These are phyloP conservation scores for Sanghuangporus weigelae DNA, from an alignment of 1,284 basidiomycete species.

Conservation along the genomic window DNA sequence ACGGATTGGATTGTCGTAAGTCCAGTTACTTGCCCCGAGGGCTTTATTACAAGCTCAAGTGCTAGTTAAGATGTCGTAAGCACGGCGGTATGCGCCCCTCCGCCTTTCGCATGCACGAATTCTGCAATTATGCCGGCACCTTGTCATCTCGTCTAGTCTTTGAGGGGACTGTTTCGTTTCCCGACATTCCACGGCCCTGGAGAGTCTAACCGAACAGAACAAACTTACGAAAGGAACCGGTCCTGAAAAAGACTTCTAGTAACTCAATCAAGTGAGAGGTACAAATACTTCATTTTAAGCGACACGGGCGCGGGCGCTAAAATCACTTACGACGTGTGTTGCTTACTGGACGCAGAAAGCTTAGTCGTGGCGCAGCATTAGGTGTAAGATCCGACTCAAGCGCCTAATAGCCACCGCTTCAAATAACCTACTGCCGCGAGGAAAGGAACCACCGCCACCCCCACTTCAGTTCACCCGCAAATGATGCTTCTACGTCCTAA, in stretches of 20 bases:
- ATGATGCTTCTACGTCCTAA: background rate
- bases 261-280: background rate
- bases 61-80: background rate
- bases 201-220: background rate
- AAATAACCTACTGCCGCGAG: background rate
- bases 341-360: background rate
- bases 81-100: background rate
- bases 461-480: background rate
- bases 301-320: background rate
- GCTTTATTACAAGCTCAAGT: background rate
- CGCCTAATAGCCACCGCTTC: background rate
- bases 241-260: background rate
- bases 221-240: background rate
- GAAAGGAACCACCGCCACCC: background rate
- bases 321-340: background rate
- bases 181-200: background rate
- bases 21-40: background rate
- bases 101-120: background rate
- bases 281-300: background rate
- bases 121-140: background rate
- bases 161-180: background rate
- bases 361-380: background rate
- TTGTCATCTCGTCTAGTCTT: background rate
- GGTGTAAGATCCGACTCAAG: background rate
- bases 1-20: background rate